phyloP scores from a whole-genome alignment of 495 filamentous ascomycete species.

The Mytilinidion resinicola region DNA sequence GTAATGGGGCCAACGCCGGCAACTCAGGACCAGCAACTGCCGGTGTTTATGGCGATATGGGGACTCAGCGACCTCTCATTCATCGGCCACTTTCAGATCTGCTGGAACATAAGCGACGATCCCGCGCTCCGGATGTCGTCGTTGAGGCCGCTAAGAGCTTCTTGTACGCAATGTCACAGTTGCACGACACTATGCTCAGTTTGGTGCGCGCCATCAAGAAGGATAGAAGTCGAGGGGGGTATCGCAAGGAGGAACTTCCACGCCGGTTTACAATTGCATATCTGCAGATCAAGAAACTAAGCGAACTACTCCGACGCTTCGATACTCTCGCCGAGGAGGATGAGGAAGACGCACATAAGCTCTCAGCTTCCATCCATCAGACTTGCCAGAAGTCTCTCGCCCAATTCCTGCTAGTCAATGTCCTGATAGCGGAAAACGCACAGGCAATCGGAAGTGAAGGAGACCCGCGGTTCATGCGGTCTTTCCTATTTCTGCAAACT shows the following conservation, averaged over 20 bases:
- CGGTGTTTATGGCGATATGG: constrained; percentile 17
- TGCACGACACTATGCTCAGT: constrained; percentile 67
- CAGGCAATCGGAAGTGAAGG: constrained; percentile 65
- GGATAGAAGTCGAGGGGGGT: constrained; percentile 35
- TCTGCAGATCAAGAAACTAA: constrained; percentile 57
- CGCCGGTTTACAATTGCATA: constrained; percentile 74
- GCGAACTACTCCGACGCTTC: constrained; percentile 62
- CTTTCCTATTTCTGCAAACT: constrained; percentile 22
- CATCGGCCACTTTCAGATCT: constrained; percentile 54
- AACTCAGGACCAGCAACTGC: constrained; percentile 20
- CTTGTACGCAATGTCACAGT: constrained; percentile 74
- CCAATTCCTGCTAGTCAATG: constrained; percentile 68
- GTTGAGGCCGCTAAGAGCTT: constrained; percentile 81
- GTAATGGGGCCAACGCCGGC: constrained; percentile 8
- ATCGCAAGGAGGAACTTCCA: constrained; percentile 64
- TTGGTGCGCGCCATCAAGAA: constrained; percentile 52
- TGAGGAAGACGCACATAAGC: constrained; percentile 44
- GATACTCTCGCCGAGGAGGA: constrained; percentile 44
- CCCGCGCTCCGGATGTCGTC: constrained; percentile 53
- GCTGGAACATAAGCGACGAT: constrained; percentile 53
- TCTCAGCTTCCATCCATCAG: constrained; percentile 59
- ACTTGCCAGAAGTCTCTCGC: constrained; percentile 65
- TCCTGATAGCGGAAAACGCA: constrained; percentile 62
- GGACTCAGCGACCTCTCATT: constrained; percentile 66
- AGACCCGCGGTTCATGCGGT: constrained; percentile 46